Evolutionary conservation across 2,329 filamentous ascomycete species (phyloP).

Genomic region (Neofusicoccum parvum): DNA sequence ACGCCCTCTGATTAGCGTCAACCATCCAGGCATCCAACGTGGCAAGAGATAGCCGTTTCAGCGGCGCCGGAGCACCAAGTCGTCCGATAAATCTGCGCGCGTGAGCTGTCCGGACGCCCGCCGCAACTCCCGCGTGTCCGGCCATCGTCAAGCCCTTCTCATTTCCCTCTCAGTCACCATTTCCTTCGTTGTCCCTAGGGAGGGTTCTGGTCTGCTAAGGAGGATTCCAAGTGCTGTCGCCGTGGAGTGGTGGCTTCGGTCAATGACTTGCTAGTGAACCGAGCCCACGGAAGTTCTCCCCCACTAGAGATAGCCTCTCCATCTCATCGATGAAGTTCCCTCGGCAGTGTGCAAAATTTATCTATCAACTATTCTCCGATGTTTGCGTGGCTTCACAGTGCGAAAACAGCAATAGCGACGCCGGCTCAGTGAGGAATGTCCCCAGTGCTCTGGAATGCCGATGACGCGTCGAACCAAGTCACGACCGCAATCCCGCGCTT

Average conservation of each 20-base stretch:
- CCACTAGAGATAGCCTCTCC: conserved; percentile 15
- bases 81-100: conserved; percentile 1
- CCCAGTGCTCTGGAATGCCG: not conserved
- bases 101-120: not conserved
- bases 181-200: not conserved
- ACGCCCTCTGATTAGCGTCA: conserved; percentile 13
- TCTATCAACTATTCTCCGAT: not conserved
- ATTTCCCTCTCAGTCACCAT: not conserved
- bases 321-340: not conserved
- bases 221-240: not conserved
- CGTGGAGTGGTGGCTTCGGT: conserved; percentile 11
- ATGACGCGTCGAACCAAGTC: not conserved
- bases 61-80: not conserved
- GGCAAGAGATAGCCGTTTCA: conserved; percentile 13
- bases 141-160: not conserved
- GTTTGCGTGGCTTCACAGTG: not conserved
- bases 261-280: conserved; percentile 19
- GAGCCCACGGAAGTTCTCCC: conserved; percentile 14
- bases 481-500: not conserved
- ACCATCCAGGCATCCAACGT: conserved; percentile 14
- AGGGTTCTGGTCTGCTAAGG: not conserved
- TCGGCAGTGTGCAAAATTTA: conserved; percentile 11
- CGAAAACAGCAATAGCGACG: not conserved
- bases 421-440: not conserved
- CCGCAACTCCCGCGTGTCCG: not conserved